Evolutionary conservation across 495 filamentous ascomycete species (phyloP).

Genomic region (Cryomyces antarcticus): DNA sequence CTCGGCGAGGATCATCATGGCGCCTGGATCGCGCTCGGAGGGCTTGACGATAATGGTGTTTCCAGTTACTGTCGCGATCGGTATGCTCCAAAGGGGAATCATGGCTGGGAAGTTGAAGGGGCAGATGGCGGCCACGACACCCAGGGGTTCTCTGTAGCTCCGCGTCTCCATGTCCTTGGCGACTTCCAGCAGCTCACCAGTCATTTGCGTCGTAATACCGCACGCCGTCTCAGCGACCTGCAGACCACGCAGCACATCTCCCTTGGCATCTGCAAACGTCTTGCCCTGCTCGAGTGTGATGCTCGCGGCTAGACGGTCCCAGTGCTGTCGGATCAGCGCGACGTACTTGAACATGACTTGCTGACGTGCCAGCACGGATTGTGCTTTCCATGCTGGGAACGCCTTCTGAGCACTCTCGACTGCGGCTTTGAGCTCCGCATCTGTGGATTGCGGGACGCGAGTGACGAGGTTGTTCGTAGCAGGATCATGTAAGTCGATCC

Average conservation of each 20-base stretch:
- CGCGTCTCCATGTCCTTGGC: slow-evolving; percentile 98
- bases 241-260: slow-evolving; percentile 84
- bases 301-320: slow-evolving; percentile 85
- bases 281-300: slow-evolving; percentile 98
- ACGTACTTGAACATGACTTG: slow-evolving; percentile 98
- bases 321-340: slow-evolving; percentile 72
- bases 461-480: slow-evolving; percentile 97
- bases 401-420: slow-evolving; percentile 77
- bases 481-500: slow-evolving; percentile 87
- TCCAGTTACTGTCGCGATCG: slow-evolving; percentile 81
- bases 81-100: slow-evolving; percentile 97
- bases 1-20: slow-evolving; percentile 93
- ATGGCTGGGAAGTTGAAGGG: slow-evolving; percentile 99
- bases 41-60: slow-evolving; percentile 94
- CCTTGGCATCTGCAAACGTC: slow-evolving; percentile 87
- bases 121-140: slow-evolving; percentile 91
- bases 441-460: slow-evolving; percentile 87
- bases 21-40: slow-evolving; percentile 94
- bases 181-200: slow-evolving; percentile 88
- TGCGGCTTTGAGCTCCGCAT: slow-evolving; percentile 72
- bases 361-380: slow-evolving; percentile 67
- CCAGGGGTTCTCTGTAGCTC: slow-evolving; percentile 78
- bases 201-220: slow-evolving; percentile 81
- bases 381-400: slow-evolving; percentile 71
- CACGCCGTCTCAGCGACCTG: slow-evolving; percentile 96